phyloP scores from a whole-genome alignment of 202 grass and related monocot genomes.

The Panicum virgatum region DNA sequence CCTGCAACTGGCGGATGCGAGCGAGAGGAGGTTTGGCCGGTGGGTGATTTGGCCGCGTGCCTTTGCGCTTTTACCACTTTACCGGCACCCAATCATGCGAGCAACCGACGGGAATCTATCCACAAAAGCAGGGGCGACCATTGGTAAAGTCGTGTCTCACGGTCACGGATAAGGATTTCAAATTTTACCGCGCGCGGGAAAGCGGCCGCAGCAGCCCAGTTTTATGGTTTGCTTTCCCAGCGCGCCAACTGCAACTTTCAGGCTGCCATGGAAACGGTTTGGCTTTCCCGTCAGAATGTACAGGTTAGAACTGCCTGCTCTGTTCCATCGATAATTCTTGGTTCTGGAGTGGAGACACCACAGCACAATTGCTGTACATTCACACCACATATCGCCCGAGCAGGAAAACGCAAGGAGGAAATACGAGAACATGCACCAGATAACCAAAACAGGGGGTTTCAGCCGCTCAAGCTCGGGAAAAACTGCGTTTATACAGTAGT shows the following conservation, averaged over 20 bases:
- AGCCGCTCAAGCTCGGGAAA: background rate
- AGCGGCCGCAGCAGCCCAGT: background rate
- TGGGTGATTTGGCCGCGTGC: no score
- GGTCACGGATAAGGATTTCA: background rate
- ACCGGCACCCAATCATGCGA: slow-evolving; percentile 22
- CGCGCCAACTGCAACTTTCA: background rate
- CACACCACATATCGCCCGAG: background rate
- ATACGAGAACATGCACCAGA: background rate
- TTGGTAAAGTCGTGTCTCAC: background rate
- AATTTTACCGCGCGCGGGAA: slow-evolving; percentile 23
- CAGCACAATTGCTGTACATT: no score
- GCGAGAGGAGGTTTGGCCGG: background rate
- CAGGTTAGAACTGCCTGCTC: background rate
- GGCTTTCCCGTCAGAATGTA: background rate
- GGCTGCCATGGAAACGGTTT: background rate
- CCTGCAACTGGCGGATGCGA: background rate
- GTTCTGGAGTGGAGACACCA: no score
- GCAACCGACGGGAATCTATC: background rate
- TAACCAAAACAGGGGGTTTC: background rate
- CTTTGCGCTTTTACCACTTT: slow-evolving; percentile 47
- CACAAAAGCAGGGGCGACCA: background rate
- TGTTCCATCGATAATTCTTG: no score
- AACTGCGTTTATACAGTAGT: slow-evolving; percentile 4
- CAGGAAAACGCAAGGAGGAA: background rate
- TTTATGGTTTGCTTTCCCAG: background rate